Base-by-base conservation (phyloP, 2,329 filamentous ascomycete species). In the Thelonectria rubi region DNA sequence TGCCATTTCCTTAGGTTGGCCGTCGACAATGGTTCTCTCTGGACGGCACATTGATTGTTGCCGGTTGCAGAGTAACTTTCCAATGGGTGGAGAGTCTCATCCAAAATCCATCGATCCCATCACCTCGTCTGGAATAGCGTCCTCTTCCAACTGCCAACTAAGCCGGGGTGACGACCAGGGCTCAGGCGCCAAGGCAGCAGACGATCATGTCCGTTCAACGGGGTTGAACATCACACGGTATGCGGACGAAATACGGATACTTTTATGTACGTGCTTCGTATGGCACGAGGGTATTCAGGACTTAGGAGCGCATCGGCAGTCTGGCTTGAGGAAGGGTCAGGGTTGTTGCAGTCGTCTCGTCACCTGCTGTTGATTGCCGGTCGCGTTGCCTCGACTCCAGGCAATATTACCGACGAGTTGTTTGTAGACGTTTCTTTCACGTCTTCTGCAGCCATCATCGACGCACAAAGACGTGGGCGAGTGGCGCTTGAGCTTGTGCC, bases 21-120 rank as follows among this genome's bases (percentile, higher is more conserved):
- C 21, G 5, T 46, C 21, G 15, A 47, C 21, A 18, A 10, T 37
- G 24, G 26, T 17, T 26, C 39, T 60, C 42, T 17, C 26, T 45
- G 39, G 12, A 30, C 45, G 20, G 39, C 26, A 30, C 26, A 30
- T 56, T 53, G 49, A 54, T 61, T 45, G 30, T 43, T 24, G 46
- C 59, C 61, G 65, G 60, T 68, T 70, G 65, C 66, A 72, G 69
- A 66, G 55, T 57, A 66, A 54, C 62, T 71, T 64, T 65, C n/a
- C 50, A 50, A 50, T 51, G 50, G 47, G 67, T 70, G 69, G 69
- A 62, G 61, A 63, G 57, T 40, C 43, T 58, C 49, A 61, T 69
- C 58, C 65, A 61, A 68, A 39, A 50, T 55, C 45, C 62, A 63
- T 65, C 60, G 49, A 65, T 56, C 64, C 55, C 14, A 55, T 57